Conservation (phyloP, 768 basidiomycete genomes). For the Tephrocybe sp. region DNA sequence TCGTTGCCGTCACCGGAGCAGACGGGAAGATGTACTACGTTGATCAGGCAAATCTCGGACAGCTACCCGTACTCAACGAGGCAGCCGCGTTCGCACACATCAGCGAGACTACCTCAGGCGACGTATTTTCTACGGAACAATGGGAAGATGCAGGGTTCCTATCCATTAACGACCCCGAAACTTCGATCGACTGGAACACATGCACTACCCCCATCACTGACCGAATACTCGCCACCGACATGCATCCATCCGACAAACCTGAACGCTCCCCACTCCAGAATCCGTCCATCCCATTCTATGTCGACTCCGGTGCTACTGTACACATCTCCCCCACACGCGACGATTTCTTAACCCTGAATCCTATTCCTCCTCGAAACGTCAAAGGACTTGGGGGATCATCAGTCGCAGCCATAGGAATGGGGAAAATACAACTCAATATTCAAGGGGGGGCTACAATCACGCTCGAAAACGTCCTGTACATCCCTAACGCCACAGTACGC, state of each 20-base stretch:
- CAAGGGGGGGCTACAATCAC: slow-evolving; percentile 12
- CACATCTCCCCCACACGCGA: slow-evolving; percentile 21
- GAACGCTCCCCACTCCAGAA: background rate
- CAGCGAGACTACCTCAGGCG: too few species aligned
- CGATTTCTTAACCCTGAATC: slow-evolving; percentile 23
- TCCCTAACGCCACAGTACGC: slow-evolving; percentile 19
- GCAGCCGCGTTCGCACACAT: background rate
- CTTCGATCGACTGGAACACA: background rate
- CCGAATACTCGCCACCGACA: background rate
- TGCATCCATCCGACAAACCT: background rate
- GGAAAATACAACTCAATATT: slow-evolving; percentile 21
- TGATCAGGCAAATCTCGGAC: background rate
- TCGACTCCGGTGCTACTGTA: slow-evolving; percentile 23
- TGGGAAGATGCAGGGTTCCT: background rate
- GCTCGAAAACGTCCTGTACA: slow-evolving; percentile 18
- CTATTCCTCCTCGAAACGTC: slow-evolving; percentile 21
- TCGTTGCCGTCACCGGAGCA: background rate
- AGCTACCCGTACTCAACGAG: background rate
- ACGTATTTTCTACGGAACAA: too few species aligned
- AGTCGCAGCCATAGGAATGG: slow-evolving; percentile 23
- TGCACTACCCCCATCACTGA: background rate
- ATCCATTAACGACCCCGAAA: background rate
- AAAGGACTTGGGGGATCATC: slow-evolving; percentile 25
- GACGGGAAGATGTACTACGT: background rate
- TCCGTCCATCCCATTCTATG: slow-evolving; percentile 15